Percentiles rank a stretch among this genome's conserved stretches.
Conservation (phyloP, 1,284 basidiomycete genomes). For the Gomphus bonarii region DNA sequence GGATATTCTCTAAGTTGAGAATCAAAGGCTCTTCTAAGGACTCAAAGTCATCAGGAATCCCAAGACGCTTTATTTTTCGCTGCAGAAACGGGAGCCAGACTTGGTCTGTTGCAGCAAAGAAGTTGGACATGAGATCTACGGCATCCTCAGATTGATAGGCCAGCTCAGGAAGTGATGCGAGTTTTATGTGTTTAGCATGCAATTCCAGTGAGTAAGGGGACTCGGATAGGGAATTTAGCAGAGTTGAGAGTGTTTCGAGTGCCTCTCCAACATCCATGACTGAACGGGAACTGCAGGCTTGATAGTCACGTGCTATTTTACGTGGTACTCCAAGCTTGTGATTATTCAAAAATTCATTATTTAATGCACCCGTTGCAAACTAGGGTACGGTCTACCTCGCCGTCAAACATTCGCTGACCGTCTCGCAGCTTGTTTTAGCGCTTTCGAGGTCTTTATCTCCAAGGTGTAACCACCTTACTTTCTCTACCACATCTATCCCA, state of each 20-base stretch:
- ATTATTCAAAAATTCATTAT: background rate
- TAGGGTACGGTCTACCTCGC: background rate
- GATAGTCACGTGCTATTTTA: no score
- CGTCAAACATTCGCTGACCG: background rate
- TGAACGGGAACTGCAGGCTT: background rate
- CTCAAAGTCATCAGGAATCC: constrained; percentile 16
- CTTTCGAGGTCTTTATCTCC: background rate
- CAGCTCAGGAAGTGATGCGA: constrained; percentile 45
- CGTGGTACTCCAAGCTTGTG: no score
- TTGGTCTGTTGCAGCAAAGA: constrained; percentile 53
- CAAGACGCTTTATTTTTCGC: constrained; percentile 25
- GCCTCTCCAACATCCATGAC: constrained; percentile 21
- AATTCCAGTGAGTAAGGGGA: constrained; percentile 50
- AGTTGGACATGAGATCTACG: constrained; percentile 53
- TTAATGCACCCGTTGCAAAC: background rate
- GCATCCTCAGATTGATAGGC: constrained; percentile 48
- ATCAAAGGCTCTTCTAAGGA: constrained; percentile 15
- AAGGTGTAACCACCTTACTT: background rate
- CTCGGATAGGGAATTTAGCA: constrained; percentile 46
- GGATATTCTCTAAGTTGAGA: constrained; percentile 31
- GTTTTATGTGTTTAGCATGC: constrained; percentile 53
- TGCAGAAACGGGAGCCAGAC: constrained; percentile 57
- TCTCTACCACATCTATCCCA: background rate
- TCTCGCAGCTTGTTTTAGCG: background rate
- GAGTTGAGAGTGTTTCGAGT: constrained; percentile 49